A percentile compares a stretch with the other conserved stretches of the same genome.
Evolutionary conservation across 2,329 filamentous ascomycete species (phyloP).

Genomic region (Aureobasidium vineae): DNA sequence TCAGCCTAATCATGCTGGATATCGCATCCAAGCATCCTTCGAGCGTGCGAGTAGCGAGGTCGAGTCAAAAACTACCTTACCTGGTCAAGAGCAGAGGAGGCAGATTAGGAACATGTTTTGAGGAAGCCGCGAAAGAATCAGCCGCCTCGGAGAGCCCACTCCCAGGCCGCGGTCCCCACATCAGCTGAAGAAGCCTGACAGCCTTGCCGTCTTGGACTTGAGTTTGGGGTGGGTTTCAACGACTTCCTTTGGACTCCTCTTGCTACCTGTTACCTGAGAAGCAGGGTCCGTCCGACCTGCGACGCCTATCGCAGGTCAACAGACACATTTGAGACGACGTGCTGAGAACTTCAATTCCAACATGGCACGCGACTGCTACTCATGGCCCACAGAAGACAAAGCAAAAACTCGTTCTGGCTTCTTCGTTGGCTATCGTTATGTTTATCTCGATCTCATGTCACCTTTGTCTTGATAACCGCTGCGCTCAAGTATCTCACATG

Average conservation of each 20-base stretch:
- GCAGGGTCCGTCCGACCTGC: too few relatives aligned
- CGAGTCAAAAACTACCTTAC: not conserved
- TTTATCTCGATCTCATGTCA: not conserved
- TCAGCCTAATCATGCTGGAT: not conserved
- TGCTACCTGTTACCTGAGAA: not conserved
- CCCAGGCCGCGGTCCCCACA: conserved; percentile 14
- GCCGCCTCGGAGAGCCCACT: conserved; percentile 1
- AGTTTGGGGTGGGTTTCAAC: not conserved
- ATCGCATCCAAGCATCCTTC: not conserved
- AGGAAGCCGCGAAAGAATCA: not conserved
- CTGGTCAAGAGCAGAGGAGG: not conserved
- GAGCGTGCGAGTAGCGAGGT: not conserved
- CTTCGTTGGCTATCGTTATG: conserved; percentile 6
- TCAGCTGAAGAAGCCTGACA: not conserved
- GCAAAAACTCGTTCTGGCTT: not conserved
- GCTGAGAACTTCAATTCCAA: not conserved
- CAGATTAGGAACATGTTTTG: not conserved
- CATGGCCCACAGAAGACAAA: conserved; percentile 3
- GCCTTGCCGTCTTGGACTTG: not conserved
- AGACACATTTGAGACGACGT: not conserved
- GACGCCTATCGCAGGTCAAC: not conserved
- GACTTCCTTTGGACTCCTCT: not conserved
- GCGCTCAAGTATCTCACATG: conserved; percentile 14
- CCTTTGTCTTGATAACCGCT: not conserved
- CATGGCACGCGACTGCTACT: conserved; percentile 12